Evolutionary conservation across 2,329 filamentous ascomycete species (phyloP), one percentile per base, ranked within the genome.

Genomic region (Anthostomella pinea): DNA sequence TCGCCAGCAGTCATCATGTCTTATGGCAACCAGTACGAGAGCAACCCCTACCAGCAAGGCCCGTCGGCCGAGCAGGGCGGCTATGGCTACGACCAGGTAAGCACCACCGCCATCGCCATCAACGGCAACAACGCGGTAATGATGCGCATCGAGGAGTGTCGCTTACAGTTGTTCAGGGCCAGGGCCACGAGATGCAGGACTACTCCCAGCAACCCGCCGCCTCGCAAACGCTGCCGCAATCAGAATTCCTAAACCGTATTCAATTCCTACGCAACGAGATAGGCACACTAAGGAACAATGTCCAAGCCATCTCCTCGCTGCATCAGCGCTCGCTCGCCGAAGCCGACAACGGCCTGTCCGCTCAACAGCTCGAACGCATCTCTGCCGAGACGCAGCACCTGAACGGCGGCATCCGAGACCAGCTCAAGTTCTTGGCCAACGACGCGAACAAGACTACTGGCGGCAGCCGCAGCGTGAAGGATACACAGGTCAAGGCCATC

Each of bases 361-460:
- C 67, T 34, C 64, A 70, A 31, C 75, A 80, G 62, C 72, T 87
- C 16, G 81, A 90, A 62, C 70, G 75, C 52, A 71, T 84, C 35
- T 76, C 87, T 38, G 70, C 80, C 29, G 72, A 86, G 51, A 88
- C 85, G 5, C 82, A 87, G 60, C 67, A 81, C 47, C 75, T 82
- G 54, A 88, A 86, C 66, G 81, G 77, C n/a, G 71, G 76, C 47
- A 87, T 91, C 69, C 83, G 85, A 58, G 81, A 87, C 57, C 80
- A 86, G 65, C 85, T 91, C 69, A 86, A 85, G 63, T 77, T 75
- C 50, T 72, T 91, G 36, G 85, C 89, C 65, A 70, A 67, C 43
- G 86, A 91, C 60, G 76, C 81, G 29, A 69, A 73, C 58, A 78
- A 79, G 59, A 84, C 82, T 14, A 63, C 66, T 21, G 76, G 79